A percentile compares a stretch with the other conserved stretches of the same genome.
These are phyloP conservation scores for Hericium erinaceus DNA, from an alignment of 768 basidiomycete genomes.

Conservation along the genomic window DNA sequence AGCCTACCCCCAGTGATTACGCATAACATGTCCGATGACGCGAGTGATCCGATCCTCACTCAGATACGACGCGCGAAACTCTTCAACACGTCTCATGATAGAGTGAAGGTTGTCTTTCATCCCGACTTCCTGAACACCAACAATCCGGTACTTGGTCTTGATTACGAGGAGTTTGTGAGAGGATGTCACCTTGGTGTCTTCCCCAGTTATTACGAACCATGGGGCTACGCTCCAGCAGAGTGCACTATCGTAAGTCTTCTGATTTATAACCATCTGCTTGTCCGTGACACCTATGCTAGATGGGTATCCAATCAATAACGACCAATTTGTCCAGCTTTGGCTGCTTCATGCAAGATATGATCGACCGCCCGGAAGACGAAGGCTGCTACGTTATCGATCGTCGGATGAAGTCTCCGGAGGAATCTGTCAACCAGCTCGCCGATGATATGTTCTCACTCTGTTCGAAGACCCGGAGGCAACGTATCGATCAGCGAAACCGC, in stretches of 20 bases:
- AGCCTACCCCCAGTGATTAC: conserved; percentile 92
- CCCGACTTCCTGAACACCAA: conserved; percentile 97
- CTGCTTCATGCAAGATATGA: conserved; percentile 97
- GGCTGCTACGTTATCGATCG: conserved; percentile 97
- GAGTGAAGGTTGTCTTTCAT: conserved; percentile 97
- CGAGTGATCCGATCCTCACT: conserved; percentile 85
- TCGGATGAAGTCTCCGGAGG: conserved; percentile 81
- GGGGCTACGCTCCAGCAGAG: conserved; percentile 96
- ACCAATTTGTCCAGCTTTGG: conserved; percentile 98
- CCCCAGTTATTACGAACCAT: conserved; percentile 95
- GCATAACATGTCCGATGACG: conserved; percentile 97
- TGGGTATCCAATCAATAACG: conserved; percentile 97
- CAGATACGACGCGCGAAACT: conserved; percentile 90
- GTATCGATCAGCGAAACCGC: conserved; percentile 97
- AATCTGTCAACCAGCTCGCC: conserved; percentile 79
- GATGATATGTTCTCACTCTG: conserved; percentile 68
- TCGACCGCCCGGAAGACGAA: conserved; percentile 90
- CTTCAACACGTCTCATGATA: conserved; percentile 81
- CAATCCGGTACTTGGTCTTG: conserved; percentile 93
- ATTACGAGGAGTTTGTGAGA: conserved; percentile 98
- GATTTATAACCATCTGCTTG: background rate
- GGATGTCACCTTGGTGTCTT: conserved; percentile 98
- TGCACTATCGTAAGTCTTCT: conserved; percentile 80
- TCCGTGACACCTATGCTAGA: conserved; percentile 33
- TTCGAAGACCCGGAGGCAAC: conserved; percentile 80